Percentiles rank a stretch among this genome's conserved stretches.
Evolutionary conservation across 768 basidiomycete species (phyloP).

Genomic region (Tricholoma hemisulphureum): DNA sequence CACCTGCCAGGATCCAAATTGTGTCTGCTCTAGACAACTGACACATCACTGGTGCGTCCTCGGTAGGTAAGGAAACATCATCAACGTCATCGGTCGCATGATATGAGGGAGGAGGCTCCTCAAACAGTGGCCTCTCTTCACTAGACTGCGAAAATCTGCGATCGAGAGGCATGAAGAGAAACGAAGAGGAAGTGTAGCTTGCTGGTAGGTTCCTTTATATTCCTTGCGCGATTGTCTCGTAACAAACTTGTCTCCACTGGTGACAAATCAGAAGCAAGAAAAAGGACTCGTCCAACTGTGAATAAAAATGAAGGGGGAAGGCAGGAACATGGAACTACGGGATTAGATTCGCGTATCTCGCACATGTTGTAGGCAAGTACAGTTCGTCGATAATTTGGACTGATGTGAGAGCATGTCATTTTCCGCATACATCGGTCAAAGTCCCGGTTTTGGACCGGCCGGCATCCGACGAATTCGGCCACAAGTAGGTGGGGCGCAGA

Average conservation of each 20-base stretch:
- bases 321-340: conserved; percentile 35
- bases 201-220: conserved; percentile 26
- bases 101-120: conserved; percentile 48
- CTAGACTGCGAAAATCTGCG: conserved; percentile 41
- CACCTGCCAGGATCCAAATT: conserved; percentile 68
- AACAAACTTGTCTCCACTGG: conserved; percentile 30
- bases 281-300: conserved; percentile 19
- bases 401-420: conserved; percentile 34
- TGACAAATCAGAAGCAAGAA: conserved; percentile 35
- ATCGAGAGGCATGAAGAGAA: conserved; percentile 44
- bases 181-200: conserved; percentile 19
- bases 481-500: background rate
- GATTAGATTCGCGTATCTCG: conserved; percentile 37
- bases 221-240: conserved; percentile 22
- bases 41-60: conserved; percentile 37
- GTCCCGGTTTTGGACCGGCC: conserved; percentile 32
- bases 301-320: conserved; percentile 22
- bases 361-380: conserved; percentile 29
- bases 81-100: conserved; percentile 42
- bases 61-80: conserved; percentile 23
- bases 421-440: conserved; percentile 44
- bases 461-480: conserved; percentile 32
- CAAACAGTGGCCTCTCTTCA: conserved; percentile 60
- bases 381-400: conserved; percentile 13
- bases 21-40: conserved; percentile 54